Evolutionary conservation across 2,329 filamentous ascomycete species (phyloP).

Genomic region (Triangularia verruculosa): DNA sequence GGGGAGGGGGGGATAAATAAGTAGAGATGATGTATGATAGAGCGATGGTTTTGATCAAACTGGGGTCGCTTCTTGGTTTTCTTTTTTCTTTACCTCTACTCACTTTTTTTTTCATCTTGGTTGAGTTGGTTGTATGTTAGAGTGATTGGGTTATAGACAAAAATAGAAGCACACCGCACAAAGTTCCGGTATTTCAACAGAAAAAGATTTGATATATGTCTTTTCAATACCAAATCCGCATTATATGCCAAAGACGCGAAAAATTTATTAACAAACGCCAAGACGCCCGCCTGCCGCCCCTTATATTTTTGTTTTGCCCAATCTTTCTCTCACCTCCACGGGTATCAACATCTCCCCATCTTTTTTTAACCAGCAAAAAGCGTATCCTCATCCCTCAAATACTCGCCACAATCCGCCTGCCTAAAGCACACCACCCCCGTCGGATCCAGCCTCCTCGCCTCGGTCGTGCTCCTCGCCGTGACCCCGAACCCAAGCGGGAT

Average conservation of each 20-base stretch:
- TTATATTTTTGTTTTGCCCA: background rate
- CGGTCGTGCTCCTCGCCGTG: constrained; percentile 80
- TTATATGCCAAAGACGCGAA: background rate
- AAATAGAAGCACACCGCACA: background rate
- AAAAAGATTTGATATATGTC: background rate
- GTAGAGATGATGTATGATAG: background rate
- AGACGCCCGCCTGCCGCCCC: constrained; percentile 21
- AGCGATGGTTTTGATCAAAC: background rate
- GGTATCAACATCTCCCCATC: background rate
- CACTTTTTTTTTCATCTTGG: background rate
- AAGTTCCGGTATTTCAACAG: background rate
- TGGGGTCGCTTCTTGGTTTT: constrained; percentile 12
- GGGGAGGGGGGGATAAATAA: background rate
- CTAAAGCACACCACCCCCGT: constrained; percentile 87
- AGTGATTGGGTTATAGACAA: background rate
- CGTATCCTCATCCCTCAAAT: constrained; percentile 77
- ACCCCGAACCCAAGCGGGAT: constrained; percentile 84
- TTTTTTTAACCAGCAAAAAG: constrained; percentile 52
- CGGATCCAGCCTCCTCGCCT: constrained; percentile 80
- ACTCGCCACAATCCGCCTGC: constrained; percentile 93
- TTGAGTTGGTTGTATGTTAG: background rate
- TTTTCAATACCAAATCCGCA: background rate
- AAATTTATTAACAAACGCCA: constrained; percentile 16
- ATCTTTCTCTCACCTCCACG: constrained; percentile 6
- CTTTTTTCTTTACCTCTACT: background rate